Evolutionary conservation across 1,284 basidiomycete species (phyloP), one percentile per base, ranked within the genome.

Genomic region (Meira nashicola): DNA sequence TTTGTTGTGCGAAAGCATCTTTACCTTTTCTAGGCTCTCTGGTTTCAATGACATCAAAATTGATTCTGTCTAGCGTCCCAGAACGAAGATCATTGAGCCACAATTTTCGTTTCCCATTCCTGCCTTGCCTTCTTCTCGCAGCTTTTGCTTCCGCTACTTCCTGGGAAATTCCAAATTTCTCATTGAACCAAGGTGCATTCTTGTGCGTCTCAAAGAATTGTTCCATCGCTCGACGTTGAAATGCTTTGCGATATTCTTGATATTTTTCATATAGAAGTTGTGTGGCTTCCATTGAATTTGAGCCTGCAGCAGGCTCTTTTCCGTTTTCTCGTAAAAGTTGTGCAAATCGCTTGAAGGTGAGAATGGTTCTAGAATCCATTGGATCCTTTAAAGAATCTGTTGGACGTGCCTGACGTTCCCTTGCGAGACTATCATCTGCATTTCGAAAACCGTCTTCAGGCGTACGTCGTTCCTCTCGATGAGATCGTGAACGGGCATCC

Each of bases 111-210:
- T 63, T 65, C 37, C 73, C 73, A 12, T 54, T 38, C 21, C 74
- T 58, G 21, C 69, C 74, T 2, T 58, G 51, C 23, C 60, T 62
- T 57, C 67, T 67, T 17, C 73, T 63, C 39, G 54, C 39, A 15
- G 48, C 55, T 3, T 73, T 50, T 14, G 57, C 64, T 7, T n/a
- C 40, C 28, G 63, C 61, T 43, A 60, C 65, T 1, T 62, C 63
- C 21, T 65, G 59, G 17, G 48, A 50, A 5, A 65, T 55, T 3
- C 62, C 64, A 54, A 75, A 76, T 57, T 73, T 73, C 49, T 76
- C 74, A 40, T 59, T 59, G 59, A 76, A 76, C 70, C 73, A 76
- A 12, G 63, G 63, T 37, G 67, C 65, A 40, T 70, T 54, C 12
- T 59, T 62, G 37, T 71, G 63, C 33, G 66, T 60, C n/a, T 70